Evolutionary conservation across 768 basidiomycete species (phyloP).

Genomic region (Boletus subparvulus): DNA sequence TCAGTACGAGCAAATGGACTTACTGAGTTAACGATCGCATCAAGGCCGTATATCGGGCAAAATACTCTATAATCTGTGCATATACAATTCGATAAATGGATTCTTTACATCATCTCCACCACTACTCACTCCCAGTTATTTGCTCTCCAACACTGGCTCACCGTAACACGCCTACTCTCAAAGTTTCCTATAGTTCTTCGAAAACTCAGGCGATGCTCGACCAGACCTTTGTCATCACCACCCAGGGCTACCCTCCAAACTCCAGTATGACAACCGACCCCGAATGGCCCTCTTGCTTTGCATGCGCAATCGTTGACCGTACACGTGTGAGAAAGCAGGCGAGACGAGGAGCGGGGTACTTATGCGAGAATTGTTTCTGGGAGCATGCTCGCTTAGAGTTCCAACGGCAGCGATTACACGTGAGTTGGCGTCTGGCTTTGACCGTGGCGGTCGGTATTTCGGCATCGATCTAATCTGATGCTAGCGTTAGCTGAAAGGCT

Average conservation of each 20-base stretch:
- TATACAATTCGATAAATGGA: too few relatives aligned
- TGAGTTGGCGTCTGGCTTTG: neutral
- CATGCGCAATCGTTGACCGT: conserved; percentile 53
- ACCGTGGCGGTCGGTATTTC: conserved; percentile 9
- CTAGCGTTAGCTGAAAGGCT: neutral
- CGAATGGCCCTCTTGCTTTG: conserved; percentile 51
- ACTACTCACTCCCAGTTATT: too few relatives aligned
- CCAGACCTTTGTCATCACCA: conserved; percentile 43
- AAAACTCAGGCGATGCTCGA: conserved; percentile 45
- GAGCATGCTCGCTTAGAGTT: too few relatives aligned
- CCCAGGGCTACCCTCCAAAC: conserved; percentile 40
- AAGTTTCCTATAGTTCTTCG: conserved; percentile 36
- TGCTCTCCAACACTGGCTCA: too few relatives aligned
- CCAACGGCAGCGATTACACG: too few relatives aligned
- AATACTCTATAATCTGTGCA: too few relatives aligned
- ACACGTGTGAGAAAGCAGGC: conserved; percentile 30
- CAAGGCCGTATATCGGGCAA: too few relatives aligned
- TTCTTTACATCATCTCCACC: too few relatives aligned
- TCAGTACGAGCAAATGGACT: too few relatives aligned
- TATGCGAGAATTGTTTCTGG: conserved; percentile 29
- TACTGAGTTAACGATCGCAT: too few relatives aligned
- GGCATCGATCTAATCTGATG: conserved; percentile 18
- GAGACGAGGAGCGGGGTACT: conserved; percentile 27
- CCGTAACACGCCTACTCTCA: conserved; percentile 40
- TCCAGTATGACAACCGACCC: conserved; percentile 32